Base-by-base conservation (phyloP, 805 yeast genomes). In the Kazachstania viticola region DNA sequence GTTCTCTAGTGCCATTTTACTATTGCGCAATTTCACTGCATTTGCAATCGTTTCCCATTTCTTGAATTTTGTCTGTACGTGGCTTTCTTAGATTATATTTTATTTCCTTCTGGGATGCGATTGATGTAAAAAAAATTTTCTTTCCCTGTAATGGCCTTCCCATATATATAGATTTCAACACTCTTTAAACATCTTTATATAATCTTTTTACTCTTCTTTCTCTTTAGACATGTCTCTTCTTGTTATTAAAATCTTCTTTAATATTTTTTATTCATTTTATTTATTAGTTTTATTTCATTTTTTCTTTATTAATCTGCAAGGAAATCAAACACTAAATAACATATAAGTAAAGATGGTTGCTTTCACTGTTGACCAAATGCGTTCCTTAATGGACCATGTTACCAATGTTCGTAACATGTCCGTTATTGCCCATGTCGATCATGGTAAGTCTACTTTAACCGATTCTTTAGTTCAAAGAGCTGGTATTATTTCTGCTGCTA, bases 361-460 rank as follows among this genome's bases (percentile, higher is more conserved):
- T 52, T 71, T 71, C 73, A 71, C 77, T 61, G 73, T 70, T 65
- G 76, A 71, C 70, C 96, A 91, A 74, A 88, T 91, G 79, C 94
- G 98, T 74, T 85, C 70, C 63, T 79, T 88, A 71, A 88, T 88
- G 98, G 97, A 91, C 93, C 80, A 79, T 72, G 95, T 87, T 75
- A 80, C 96, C 70, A 88, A 88, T 66, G 96, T 91, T 63, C 95
- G 98, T 77, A 91, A 91, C 93, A 91, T 88, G 94, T 88, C 97
- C 70, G 98, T 88, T 69, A 91, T 91, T 79, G 98, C 98, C 62
- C 98, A 88, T 76, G 97, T 88, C 81, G 98, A 88, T 78, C 98
- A 91, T 77, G 98, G 98, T 74, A 88, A 88, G 71, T 87, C 96
- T 53, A 88, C 98, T 58, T 79, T 88, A 69, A 88, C 98, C 69